Evolutionary conservation across 345 rosid genomes (phyloP), one percentile per base, ranked within the genome.

Genomic region (Brassica juncea): DNA sequence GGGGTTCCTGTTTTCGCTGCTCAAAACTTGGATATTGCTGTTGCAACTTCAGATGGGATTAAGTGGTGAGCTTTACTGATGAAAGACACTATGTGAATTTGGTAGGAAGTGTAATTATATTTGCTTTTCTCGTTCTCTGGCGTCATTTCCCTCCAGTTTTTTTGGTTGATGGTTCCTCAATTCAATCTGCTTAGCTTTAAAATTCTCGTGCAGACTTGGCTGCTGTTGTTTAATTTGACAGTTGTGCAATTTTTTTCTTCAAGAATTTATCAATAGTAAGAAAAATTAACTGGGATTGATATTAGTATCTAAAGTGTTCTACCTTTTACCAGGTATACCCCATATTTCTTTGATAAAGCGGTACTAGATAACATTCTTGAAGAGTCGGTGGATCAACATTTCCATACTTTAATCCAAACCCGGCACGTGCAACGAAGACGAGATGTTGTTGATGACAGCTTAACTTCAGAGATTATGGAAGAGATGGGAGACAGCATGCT

Each of bases 1-100:
- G 97, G 99, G 9, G 98, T 95, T 70, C 99, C 99, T 69, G 94
- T 95, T 74, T 95, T 95, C 66, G 86, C 87, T 77, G 96, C 98
- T 83, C 90, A 91, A 82, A 95, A 95, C 82, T 84, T 95, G 80
- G 96, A 95, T 84, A 95, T 91, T 64, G 99, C 98, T 75, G 91
- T 95, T 81, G 99, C 99, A 76, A 95, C 97, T 42, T 68, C 87
- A 2, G 89, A 95, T 65, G 99, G 99, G 42, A 86, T 95, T 70
- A 95, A 93, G 78, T 93, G 99, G 99, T 93, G 68, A 66, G 84
- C 77, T 73, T 82, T 71, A 30, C 73, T 75, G 59, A 15, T 66
- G 52, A 1, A 37, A 34, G 19, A 25, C 59, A 34, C 19, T n/a
- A 12, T 68, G 19, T 10, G 4, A 42, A 42, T 42, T 10, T 39